Conservation (phyloP, 768 basidiomycete genomes). For the Termitomyces sp. region DNA sequence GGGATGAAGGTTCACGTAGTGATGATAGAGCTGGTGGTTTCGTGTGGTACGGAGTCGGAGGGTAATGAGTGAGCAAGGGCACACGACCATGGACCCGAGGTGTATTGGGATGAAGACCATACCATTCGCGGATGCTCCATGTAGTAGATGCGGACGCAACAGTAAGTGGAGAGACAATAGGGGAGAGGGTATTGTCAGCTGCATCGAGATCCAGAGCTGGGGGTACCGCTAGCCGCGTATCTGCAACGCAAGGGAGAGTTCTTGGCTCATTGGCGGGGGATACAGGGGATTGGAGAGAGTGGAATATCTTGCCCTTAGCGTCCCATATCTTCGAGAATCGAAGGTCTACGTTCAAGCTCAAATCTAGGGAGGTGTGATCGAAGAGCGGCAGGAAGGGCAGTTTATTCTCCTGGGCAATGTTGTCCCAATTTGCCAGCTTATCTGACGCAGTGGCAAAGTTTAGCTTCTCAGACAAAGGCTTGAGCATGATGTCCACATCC, state of each 20-base stretch:
- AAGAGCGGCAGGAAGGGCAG: slow-evolving; percentile 13
- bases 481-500: slow-evolving; percentile 15
- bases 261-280: neutral
- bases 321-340: slow-evolving; percentile 19
- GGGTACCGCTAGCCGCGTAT: slow-evolving; percentile 2
- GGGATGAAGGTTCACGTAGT: slow-evolving; percentile 3
- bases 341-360: slow-evolving; percentile 18
- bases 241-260: neutral
- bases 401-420: slow-evolving; percentile 9
- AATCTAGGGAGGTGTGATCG: slow-evolving; percentile 12
- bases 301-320: slow-evolving; percentile 12
- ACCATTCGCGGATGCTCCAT: slow-evolving; percentile 24
- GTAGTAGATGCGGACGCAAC: slow-evolving; percentile 22
- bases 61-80: slow-evolving; percentile 11
- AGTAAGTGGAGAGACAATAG: slow-evolving; percentile 14
- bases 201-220: slow-evolving; percentile 11
- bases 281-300: slow-evolving; percentile 14
- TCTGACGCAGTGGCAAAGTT: slow-evolving; percentile 3
- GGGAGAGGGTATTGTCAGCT: slow-evolving; percentile 6
- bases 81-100: slow-evolving; percentile 10
- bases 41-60: slow-evolving; percentile 12
- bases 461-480: slow-evolving; percentile 15
- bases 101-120: slow-evolving; percentile 17
- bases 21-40: slow-evolving; percentile 12
- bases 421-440: slow-evolving; percentile 11